Conservation (phyloP, 495 filamentous ascomycete species). For the Penicillium lagena region DNA sequence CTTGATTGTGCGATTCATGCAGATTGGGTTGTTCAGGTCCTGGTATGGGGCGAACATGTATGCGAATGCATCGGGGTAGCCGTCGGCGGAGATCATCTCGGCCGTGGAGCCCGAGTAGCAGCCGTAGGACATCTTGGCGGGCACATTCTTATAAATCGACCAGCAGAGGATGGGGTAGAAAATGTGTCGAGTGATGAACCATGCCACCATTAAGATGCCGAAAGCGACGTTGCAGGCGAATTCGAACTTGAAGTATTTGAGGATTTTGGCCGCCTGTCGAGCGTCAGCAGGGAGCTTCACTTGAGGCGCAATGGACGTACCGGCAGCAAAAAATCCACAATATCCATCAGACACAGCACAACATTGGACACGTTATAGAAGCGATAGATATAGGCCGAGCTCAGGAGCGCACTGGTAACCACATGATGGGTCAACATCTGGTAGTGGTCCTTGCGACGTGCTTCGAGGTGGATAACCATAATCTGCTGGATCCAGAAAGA, state of each 20-base stretch:
- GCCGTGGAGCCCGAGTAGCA: slow-evolving; percentile 61
- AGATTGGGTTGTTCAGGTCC: slow-evolving; percentile 62
- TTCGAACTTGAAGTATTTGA: slow-evolving; percentile 79
- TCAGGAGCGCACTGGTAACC: slow-evolving; percentile 75
- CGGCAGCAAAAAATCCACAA: slow-evolving; percentile 81
- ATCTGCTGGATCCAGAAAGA: slow-evolving; percentile 95
- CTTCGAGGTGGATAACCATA: slow-evolving; percentile 88
- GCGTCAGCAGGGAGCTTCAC: background rate
- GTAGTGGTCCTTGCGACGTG: slow-evolving; percentile 85
- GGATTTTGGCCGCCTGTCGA: slow-evolving; percentile 77
- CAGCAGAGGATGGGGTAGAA: slow-evolving; percentile 72
- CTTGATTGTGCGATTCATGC: slow-evolving; percentile 66
- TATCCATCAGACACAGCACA: slow-evolving; percentile 87
- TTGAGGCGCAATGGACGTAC: slow-evolving; percentile 44
- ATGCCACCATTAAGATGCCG: slow-evolving; percentile 77
- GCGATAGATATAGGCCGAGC: slow-evolving; percentile 73
- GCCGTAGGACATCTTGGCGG: slow-evolving; percentile 53
- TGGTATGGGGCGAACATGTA: slow-evolving; percentile 67
- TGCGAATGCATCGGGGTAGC: slow-evolving; percentile 46
- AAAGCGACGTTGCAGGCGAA: slow-evolving; percentile 77
- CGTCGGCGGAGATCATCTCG: slow-evolving; percentile 46
- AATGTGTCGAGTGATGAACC: slow-evolving; percentile 79
- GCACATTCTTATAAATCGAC: slow-evolving; percentile 69
- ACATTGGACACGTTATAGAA: slow-evolving; percentile 82
- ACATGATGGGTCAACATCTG: slow-evolving; percentile 97